Evolutionary conservation across 1,284 basidiomycete genomes (phyloP).

Genomic region (Pseudozyma hubeiensis): DNA sequence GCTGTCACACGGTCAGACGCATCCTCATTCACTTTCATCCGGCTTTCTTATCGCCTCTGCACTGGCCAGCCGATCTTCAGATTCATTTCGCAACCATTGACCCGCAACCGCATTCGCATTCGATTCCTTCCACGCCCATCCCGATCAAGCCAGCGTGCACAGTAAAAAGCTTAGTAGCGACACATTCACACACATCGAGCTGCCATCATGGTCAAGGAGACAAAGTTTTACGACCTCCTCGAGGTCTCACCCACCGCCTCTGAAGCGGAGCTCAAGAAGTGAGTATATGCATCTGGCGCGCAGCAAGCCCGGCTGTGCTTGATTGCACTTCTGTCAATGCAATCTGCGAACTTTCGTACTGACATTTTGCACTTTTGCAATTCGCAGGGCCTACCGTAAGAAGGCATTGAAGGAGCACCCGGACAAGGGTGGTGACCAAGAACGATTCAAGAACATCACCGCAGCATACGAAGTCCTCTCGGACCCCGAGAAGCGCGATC

Average conservation of each 20-base stretch:
- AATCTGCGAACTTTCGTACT: neutral
- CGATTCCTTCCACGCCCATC: neutral
- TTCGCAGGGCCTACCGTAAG: slow-evolving; percentile 54
- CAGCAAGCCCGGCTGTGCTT: too few species aligned
- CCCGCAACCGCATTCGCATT: slow-evolving; percentile 3
- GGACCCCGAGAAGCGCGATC: slow-evolving; percentile 78
- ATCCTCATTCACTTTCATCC: neutral
- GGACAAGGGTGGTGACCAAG: slow-evolving; percentile 94
- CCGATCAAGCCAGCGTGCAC: too few species aligned
- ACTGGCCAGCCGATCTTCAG: neutral
- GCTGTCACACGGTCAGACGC: slow-evolving; percentile 10
- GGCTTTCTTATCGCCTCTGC: slow-evolving; percentile 2
- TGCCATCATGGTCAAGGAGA: slow-evolving; percentile 50
- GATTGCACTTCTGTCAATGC: neutral
- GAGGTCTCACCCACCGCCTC: slow-evolving; percentile 59
- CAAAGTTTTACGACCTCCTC: slow-evolving; percentile 67
- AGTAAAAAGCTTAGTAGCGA: too few species aligned
- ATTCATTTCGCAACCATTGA: neutral
- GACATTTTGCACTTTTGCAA: slow-evolving; percentile 6
- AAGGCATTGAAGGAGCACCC: slow-evolving; percentile 75
- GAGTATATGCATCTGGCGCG: slow-evolving; percentile 24
- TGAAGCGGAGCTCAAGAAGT: slow-evolving; percentile 67
- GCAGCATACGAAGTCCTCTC: slow-evolving; percentile 96
- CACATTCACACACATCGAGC: slow-evolving; percentile 3
- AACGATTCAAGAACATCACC: slow-evolving; percentile 96